Evolutionary conservation across 306 rosid species (phyloP).

Genomic region (Hylodesmum podocarpum): DNA sequence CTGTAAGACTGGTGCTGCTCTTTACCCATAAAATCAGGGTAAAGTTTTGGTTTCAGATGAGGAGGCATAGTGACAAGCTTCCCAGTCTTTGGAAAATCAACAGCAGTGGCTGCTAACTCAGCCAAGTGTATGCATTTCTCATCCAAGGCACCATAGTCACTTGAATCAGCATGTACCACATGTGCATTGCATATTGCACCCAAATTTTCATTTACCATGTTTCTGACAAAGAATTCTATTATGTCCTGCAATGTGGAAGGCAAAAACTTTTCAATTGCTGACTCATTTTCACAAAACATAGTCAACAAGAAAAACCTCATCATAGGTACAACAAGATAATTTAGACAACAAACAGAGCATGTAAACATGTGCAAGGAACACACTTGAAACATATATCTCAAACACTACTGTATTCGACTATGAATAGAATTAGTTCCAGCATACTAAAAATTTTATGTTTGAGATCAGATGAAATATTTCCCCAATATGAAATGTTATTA

Average conservation of each 20-base stretch:
- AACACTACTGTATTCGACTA: not conserved
- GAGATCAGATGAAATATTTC: slow-evolving; percentile 17
- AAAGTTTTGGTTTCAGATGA: slow-evolving; percentile 64
- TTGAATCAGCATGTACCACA: slow-evolving; percentile 91
- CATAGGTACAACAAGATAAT: not conserved
- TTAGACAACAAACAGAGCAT: not conserved
- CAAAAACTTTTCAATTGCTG: not conserved
- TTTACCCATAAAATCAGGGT: slow-evolving; percentile 96
- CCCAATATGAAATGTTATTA: not conserved
- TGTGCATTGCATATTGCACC: slow-evolving; percentile 89
- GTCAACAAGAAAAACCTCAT: slow-evolving; percentile 7
- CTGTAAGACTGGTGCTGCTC: slow-evolving; percentile 62
- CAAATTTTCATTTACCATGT: slow-evolving; percentile 73
- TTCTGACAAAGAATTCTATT: slow-evolving; percentile 57
- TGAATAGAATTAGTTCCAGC: not conserved
- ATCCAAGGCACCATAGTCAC: slow-evolving; percentile 71
- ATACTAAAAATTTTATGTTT: slow-evolving; percentile 13
- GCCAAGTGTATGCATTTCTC: slow-evolving; percentile 66
- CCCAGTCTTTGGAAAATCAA: slow-evolving; percentile 92
- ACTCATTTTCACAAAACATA: not conserved
- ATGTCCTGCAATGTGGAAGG: slow-evolving; percentile 62
- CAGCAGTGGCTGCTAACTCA: slow-evolving; percentile 83
- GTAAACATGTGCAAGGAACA: slow-evolving; percentile 12
- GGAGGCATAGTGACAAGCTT: slow-evolving; percentile 61
- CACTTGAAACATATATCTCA: not conserved